Evolutionary conservation across 2,329 filamentous ascomycete genomes (phyloP).

Genomic region (Fusarium sp.): DNA sequence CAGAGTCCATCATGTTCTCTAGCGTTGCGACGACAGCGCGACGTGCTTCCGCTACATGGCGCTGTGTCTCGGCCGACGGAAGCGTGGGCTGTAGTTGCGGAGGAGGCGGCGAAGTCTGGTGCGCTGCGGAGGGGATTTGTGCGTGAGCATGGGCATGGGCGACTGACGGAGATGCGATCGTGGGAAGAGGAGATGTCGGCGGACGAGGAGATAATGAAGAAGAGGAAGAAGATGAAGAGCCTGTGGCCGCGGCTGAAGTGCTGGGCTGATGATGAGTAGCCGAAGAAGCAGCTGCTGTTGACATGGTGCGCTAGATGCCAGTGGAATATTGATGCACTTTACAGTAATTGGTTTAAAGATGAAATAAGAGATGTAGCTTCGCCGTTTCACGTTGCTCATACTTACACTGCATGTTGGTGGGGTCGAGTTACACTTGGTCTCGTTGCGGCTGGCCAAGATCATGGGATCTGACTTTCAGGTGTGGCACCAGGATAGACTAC

Average conservation of each 20-base stretch:
- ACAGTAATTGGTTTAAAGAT: background rate
- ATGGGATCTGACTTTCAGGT: conserved; percentile 19
- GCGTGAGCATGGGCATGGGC: conserved; percentile 34
- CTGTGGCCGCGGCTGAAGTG: conserved; percentile 11
- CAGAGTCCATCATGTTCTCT: conserved; percentile 74
- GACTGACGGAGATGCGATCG: conserved; percentile 37
- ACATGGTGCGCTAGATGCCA: conserved; percentile 15
- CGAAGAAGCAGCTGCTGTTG: conserved; percentile 12
- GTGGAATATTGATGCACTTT: background rate
- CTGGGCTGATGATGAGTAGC: conserved; percentile 9
- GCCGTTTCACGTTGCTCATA: conserved; percentile 24
- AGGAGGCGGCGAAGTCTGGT: conserved; percentile 25
- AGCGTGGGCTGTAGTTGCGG: conserved; percentile 49
- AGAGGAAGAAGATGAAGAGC: conserved; percentile 33
- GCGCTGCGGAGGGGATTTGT: conserved; percentile 15
- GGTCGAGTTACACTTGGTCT: conserved; percentile 25
- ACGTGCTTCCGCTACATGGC: conserved; percentile 65
- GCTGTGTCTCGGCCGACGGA: conserved; percentile 55
- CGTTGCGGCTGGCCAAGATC: conserved; percentile 34
- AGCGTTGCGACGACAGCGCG: conserved; percentile 69
- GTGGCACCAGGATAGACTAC: background rate
- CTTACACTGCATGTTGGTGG: conserved; percentile 34
- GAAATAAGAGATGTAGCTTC: conserved; percentile 13
- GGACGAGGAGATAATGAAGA: conserved; percentile 36
- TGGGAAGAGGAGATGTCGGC: conserved; percentile 40